These are phyloP conservation scores for Phialophora tarda DNA, from an alignment of 2,329 filamentous ascomycete genomes.

Conservation along the genomic window DNA sequence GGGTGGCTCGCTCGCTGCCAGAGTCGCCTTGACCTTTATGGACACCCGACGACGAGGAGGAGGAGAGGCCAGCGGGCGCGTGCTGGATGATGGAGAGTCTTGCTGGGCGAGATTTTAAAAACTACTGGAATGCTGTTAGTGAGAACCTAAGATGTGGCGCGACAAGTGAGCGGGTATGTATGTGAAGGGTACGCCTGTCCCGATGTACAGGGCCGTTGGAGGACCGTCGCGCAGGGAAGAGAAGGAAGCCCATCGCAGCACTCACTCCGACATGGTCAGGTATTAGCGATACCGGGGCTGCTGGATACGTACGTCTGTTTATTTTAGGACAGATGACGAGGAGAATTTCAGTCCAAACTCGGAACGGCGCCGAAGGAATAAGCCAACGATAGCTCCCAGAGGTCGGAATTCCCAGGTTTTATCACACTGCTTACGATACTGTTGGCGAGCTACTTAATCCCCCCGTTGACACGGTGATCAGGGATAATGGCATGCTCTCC, in stretches of 20 bases:
- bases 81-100: neutral
- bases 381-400: slow-evolving; percentile 4
- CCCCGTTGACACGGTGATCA: neutral
- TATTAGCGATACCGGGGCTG: neutral
- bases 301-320: slow-evolving; percentile 2
- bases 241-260: neutral
- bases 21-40: too few relatives aligned
- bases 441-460: neutral
- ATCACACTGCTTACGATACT: neutral
- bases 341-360: slow-evolving; percentile 2
- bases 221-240: neutral
- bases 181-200: neutral
- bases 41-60: neutral
- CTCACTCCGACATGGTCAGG: neutral
- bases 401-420: neutral
- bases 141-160: neutral
- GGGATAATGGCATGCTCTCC: neutral
- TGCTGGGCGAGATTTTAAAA: neutral
- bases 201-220: neutral
- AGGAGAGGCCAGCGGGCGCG: neutral
- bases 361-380: slow-evolving; percentile 16
- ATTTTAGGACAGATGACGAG: slow-evolving; percentile 16
- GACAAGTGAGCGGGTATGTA: slow-evolving; percentile 9
- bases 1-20: neutral
- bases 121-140: neutral